These are phyloP conservation scores for Aquilaria yunnanensis DNA, from an alignment of 345 rosid species.

Conservation along the genomic window DNA sequence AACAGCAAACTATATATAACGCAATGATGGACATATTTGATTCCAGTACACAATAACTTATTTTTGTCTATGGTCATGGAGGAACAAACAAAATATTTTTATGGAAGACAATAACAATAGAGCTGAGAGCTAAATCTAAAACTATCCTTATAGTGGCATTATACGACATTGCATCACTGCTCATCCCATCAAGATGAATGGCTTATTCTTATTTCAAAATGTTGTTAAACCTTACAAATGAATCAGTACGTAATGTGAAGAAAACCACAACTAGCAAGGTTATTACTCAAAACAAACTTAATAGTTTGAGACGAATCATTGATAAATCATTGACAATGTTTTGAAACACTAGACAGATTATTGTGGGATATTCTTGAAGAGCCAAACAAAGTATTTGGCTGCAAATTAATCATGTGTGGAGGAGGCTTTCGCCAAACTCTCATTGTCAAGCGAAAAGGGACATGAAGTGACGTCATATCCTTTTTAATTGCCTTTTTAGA, in stretches of 20 bases:
- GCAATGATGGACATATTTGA: neutral
- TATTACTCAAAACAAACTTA: neutral
- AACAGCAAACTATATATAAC: neutral
- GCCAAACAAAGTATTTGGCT: neutral
- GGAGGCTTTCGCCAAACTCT: neutral
- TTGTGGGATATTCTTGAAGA: neutral
- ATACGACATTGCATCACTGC: neutral
- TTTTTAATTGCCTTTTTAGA: neutral
- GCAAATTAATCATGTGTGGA: neutral
- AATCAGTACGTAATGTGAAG: constrained; percentile 5
- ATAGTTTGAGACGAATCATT: constrained; percentile 13
- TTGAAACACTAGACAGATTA: neutral
- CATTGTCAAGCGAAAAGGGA: neutral
- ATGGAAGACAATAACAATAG: neutral
- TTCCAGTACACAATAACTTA: neutral
- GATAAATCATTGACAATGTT: constrained; percentile 4
- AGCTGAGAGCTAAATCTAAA: neutral
- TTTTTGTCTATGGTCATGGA: too few relatives aligned
- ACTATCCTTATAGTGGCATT: neutral
- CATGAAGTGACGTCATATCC: neutral
- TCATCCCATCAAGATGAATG: neutral
- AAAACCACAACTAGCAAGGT: neutral
- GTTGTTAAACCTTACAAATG: neutral
- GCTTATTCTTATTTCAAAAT: constrained; percentile 10
- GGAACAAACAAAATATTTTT: neutral